Percentiles rank a stretch among this genome's conserved stretches.
These are phyloP conservation scores for Diddensiella transvaalensis DNA, from an alignment of 805 yeast genomes.

Conservation along the genomic window DNA sequence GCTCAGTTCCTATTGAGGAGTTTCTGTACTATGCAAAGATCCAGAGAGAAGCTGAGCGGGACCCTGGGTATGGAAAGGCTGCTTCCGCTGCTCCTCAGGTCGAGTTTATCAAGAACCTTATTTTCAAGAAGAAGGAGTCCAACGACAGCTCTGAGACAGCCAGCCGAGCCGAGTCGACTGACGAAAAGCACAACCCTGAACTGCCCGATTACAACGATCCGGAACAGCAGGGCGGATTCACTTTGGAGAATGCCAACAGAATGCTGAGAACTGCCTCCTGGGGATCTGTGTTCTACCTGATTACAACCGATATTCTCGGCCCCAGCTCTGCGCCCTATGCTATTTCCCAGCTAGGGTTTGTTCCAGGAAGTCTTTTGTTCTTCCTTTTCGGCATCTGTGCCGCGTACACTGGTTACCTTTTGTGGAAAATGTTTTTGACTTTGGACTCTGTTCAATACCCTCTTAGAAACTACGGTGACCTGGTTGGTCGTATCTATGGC, in stretches of 20 bases:
- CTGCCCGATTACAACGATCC: background rate
- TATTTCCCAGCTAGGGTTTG: conserved; percentile 42
- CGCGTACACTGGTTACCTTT: conserved; percentile 40
- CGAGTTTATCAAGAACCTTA: conserved; percentile 15
- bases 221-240: background rate
- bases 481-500: conserved; percentile 41
- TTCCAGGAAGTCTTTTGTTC: conserved; percentile 43
- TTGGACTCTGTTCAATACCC: conserved; percentile 45
- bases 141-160: background rate
- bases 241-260: conserved; percentile 19
- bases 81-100: conserved; percentile 11
- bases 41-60: conserved; percentile 20
- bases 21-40: conserved; percentile 21
- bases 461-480: conserved; percentile 41
- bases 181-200: conserved; percentile 5
- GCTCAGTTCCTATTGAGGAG: conserved; percentile 23
- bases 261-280: conserved; percentile 25
- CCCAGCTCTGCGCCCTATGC: conserved; percentile 48
- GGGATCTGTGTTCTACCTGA: conserved; percentile 40
- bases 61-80: conserved; percentile 13
- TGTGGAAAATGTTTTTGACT: conserved; percentile 37
- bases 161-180: background rate
- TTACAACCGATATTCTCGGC: conserved; percentile 47
- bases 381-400: conserved; percentile 42
- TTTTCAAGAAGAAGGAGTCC: conserved; percentile 6